phyloP scores from a whole-genome alignment of 2,329 filamentous ascomycete genomes.

The Colletotrichum paranaense region DNA sequence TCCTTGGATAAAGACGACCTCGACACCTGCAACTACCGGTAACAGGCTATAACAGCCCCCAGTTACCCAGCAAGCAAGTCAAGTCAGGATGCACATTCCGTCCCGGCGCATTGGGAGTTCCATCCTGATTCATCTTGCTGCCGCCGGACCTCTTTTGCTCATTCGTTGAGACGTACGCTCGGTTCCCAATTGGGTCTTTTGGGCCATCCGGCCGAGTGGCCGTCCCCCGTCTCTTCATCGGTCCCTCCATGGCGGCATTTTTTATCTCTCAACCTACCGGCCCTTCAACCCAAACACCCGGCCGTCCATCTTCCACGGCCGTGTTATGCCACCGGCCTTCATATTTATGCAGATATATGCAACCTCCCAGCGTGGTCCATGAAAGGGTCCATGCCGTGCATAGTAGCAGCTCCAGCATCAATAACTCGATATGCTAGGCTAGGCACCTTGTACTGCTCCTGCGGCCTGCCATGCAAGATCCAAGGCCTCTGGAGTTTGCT shows the following conservation, averaged over 20 bases:
- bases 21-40: background rate
- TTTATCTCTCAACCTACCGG: background rate
- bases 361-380: background rate
- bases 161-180: constrained; percentile 26
- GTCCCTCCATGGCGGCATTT: constrained; percentile 4
- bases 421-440: background rate
- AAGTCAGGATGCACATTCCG: constrained; percentile 10
- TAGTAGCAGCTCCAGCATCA: background rate
- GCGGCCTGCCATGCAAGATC: background rate
- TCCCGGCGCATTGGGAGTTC: constrained; percentile 16
- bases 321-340: background rate
- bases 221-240: background rate
- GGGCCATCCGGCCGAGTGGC: constrained; percentile 20
- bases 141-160: background rate
- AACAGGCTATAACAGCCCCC: background rate
- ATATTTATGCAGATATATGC: background rate
- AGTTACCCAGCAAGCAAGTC: background rate
- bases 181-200: constrained; percentile 20
- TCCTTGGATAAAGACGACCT: background rate
- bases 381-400: background rate
- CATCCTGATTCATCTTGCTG: constrained; percentile 18
- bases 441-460: background rate
- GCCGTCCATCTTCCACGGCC: background rate
- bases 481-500: background rate
- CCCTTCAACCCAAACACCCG: background rate